Base-by-base conservation (phyloP, 23 red algal genomes). In the Gracilaria domingensis region DNA sequence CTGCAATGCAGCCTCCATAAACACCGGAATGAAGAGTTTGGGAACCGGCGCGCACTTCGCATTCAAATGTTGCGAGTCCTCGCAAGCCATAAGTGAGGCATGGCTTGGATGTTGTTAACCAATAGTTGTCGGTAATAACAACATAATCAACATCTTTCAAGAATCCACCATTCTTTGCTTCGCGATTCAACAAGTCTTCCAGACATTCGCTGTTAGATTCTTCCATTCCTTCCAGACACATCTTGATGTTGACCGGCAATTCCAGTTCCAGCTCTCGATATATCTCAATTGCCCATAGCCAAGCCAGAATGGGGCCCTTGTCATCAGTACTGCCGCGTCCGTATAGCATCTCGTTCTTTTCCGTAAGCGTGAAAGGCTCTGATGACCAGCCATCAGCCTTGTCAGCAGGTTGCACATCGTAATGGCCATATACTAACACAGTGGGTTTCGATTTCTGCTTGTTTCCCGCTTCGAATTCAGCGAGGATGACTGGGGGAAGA, bases 161-260 rank as follows among this genome's bases (percentile, higher is more conserved):
- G 55, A 97, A 93, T 36, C 80, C 87, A 58, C 53, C 49, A 13
- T 20, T 5, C 24, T 72, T 82, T 24, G 84, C 53, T 49, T 97
- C 88, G 33, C 83, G 50, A 56, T 53, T 45, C 25, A 97, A 66
- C 50, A 97, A 75, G 37, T 93, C 83, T 23, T 78, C 90, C 66
- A 97, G 71, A 55, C 95, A 90, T 53, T 90, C 86, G 34, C 80
- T 87, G 34, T 87, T 87, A 34, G 83, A 86, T 74, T 93, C 95
- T 33, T 93, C 95, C 88, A 89, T 92, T 29, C 95, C 95, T 65
- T 97, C 95, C 21, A 93, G 37, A 67, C 69, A 79, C 18, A 97
- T 33, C 75, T 97, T 90, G 33, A 97, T n/a, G 78, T 97, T 97
- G 17, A 97, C 95, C 18, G 95, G 95, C 42, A 97, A 77, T 40